A percentile compares a stretch with the other conserved stretches of the same genome.
Conservation (phyloP, 2,329 filamentous ascomycete genomes). For the Boeremia exigua region DNA sequence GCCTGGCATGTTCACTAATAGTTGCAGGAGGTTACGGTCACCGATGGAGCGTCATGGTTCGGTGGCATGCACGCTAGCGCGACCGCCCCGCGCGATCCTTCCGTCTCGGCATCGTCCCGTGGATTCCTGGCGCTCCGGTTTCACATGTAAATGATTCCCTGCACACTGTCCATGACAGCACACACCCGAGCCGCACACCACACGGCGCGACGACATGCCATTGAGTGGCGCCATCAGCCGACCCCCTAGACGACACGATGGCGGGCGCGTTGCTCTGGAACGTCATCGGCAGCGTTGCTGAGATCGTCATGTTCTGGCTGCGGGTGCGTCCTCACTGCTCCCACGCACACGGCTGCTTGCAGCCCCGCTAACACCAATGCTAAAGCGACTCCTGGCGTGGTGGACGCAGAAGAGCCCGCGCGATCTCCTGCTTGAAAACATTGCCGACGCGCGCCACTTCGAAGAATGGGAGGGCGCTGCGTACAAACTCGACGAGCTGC, state of each 20-base stretch:
- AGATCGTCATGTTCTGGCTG: conserved; percentile 51
- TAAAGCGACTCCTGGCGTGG: conserved; percentile 72
- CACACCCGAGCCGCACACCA: conserved; percentile 25
- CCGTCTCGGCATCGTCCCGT: conserved; percentile 8
- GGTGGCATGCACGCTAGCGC: conserved; percentile 1
- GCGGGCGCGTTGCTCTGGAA: conserved; percentile 31
- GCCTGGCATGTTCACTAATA: conserved; percentile 43
- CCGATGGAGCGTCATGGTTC: conserved; percentile 6
- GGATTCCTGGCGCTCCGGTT: neutral
- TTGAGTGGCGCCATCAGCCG: conserved; percentile 19
- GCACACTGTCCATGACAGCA: conserved; percentile 25
- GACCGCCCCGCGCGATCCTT: conserved; percentile 7
- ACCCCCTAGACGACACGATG: conserved; percentile 26
- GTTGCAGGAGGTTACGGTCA: neutral
- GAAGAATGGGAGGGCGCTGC: conserved; percentile 90
- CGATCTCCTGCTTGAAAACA: conserved; percentile 68
- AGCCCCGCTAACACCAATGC: conserved; percentile 17
- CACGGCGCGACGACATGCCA: conserved; percentile 35
- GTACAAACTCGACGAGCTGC: conserved; percentile 77
- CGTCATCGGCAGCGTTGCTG: conserved; percentile 42
- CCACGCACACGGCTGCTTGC: neutral
- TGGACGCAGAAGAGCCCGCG: conserved; percentile 69
- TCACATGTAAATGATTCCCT: conserved; percentile 13
- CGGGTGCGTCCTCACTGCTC: conserved; percentile 35
- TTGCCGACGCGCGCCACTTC: conserved; percentile 72